Evolutionary conservation across 164 flowering plant genomes (phyloP).

Genomic region (Paratinospora sagittata): DNA sequence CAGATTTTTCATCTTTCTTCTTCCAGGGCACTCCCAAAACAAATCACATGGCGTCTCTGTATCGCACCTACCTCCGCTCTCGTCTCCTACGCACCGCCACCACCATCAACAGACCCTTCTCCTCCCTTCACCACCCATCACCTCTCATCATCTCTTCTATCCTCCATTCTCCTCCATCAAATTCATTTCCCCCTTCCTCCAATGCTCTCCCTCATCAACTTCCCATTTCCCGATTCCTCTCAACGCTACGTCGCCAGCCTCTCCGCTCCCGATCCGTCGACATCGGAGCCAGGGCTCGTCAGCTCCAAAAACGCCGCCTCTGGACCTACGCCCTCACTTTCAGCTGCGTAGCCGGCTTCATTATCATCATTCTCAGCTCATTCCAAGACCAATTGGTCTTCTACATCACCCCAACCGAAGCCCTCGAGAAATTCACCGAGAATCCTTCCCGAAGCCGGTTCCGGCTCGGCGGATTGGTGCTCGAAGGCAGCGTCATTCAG

Average conservation of each 20-base stretch:
- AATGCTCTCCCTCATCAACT: neutral
- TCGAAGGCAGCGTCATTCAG: conserved; percentile 69
- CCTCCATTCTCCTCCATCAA: conserved; percentile 9
- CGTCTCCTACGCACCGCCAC: conserved; percentile 4
- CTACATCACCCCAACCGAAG: conserved; percentile 80
- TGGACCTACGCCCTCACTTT: conserved; percentile 81
- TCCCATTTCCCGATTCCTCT: conserved; percentile 34
- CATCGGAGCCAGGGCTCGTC: conserved; percentile 79
- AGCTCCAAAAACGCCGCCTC: conserved; percentile 75
- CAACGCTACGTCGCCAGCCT: conserved; percentile 45
- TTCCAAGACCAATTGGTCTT: conserved; percentile 84
- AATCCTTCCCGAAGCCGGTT: conserved; percentile 60
- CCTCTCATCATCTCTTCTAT: neutral
- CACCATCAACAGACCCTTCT: neutral
- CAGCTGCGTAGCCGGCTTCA: conserved; percentile 70
- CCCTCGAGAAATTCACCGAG: conserved; percentile 42
- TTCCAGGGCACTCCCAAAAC: too few relatives aligned
- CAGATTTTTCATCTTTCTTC: too few relatives aligned
- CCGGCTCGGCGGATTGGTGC: conserved; percentile 77
- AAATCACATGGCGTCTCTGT: neutral
- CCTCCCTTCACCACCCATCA: neutral
- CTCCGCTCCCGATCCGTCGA: conserved; percentile 37
- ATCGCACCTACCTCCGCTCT: conserved; percentile 10
- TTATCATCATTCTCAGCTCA: conserved; percentile 54
- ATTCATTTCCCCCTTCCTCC: neutral